A percentile compares a stretch with the other conserved stretches of the same genome.
Conservation (phyloP, 768 basidiomycete species). For the Leucosporidium creatinivorum region DNA sequence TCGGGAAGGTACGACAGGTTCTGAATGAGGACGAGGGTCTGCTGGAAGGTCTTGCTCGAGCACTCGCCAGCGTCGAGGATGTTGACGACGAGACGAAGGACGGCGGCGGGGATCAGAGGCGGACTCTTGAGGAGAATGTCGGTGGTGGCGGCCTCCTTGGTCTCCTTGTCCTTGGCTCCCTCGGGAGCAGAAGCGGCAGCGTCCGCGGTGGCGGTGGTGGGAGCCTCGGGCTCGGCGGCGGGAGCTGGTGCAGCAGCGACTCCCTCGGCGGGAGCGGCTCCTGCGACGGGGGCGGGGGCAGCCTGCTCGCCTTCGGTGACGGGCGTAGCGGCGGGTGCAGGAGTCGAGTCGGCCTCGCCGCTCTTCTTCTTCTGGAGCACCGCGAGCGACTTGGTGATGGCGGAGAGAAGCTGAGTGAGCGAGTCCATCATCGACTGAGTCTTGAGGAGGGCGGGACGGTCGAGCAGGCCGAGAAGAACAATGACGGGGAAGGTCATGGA, state of each 20-base stretch:
- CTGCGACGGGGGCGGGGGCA: neutral
- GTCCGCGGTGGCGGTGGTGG: neutral
- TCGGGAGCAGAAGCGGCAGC: no score
- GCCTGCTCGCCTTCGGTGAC: neutral
- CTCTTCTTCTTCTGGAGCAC: slow-evolving; percentile 44
- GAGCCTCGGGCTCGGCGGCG: neutral
- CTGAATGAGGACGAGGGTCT: slow-evolving; percentile 83
- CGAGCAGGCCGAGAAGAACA: slow-evolving; percentile 74
- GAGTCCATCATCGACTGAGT: slow-evolving; percentile 89
- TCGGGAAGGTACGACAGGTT: slow-evolving; percentile 82
- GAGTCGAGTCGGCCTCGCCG: slow-evolving; percentile 9
- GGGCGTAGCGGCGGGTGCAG: neutral
- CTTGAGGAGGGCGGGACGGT: slow-evolving; percentile 73
- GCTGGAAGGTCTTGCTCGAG: slow-evolving; percentile 89
- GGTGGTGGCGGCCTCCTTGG: slow-evolving; percentile 47
- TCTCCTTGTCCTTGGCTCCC: slow-evolving; percentile 6
- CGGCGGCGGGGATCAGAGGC: slow-evolving; percentile 74
- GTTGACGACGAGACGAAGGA: slow-evolving; percentile 88
- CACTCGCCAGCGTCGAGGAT: slow-evolving; percentile 97
- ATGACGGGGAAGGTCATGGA: slow-evolving; percentile 51
- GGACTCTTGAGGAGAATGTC: slow-evolving; percentile 54
- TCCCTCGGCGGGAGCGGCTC: no score
- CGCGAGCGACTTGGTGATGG: slow-evolving; percentile 74
- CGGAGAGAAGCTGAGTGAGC: slow-evolving; percentile 76
- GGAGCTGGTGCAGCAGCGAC: neutral